Evolutionary conservation across 768 basidiomycete species (phyloP), one percentile per base, ranked within the genome.

Genomic region (Tulasnella sp.): DNA sequence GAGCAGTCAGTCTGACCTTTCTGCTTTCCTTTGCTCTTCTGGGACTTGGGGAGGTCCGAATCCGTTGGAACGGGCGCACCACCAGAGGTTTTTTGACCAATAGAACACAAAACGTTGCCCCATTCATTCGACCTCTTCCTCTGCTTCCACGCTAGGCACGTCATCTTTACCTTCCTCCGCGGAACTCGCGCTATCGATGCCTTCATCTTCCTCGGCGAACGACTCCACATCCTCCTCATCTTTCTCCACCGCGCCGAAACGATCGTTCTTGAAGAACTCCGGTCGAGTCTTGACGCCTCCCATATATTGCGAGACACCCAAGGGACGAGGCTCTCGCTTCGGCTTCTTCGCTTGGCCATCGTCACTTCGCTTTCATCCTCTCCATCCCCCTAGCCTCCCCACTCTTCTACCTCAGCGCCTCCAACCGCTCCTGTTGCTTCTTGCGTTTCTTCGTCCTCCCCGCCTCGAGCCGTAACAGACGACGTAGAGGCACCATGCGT

Each of bases 61-160:
- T 77, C 18, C 40, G 24, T 18, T n/a, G 76, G 40, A 41, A 12
- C 46, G 16, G 46, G n/a, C 2, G 46, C 37, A 37, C 6, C 46
- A 83, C 87, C 88, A 83, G 14, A 85, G 97, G 85, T 80, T 90
- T 91, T 34, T 72, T 85, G 18, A 83, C 84, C 8, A 85, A 87
- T 81, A 34, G 81, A 64, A n/a, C 82, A 82, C 85, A 95, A 96
- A 41, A 98, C 92, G 84, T 98, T 96, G 82, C 92, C 91, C 96
- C 96, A 97, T 20, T 90, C 96, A 97, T 20, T 90, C 90, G 80
- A 97, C 85, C 6, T 74, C 85, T 20, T 83, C 85, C 50, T 83
- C 83, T n/a, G 83, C 85, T 18, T 82, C 85, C 6, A 78, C 84
- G 1, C 81, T 84, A n/a, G 80, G 83, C 12, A 83, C 86, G 20